These are phyloP conservation scores for Tanacetum coccineum DNA, from an alignment of 129 eudicot species.

Conservation along the genomic window DNA sequence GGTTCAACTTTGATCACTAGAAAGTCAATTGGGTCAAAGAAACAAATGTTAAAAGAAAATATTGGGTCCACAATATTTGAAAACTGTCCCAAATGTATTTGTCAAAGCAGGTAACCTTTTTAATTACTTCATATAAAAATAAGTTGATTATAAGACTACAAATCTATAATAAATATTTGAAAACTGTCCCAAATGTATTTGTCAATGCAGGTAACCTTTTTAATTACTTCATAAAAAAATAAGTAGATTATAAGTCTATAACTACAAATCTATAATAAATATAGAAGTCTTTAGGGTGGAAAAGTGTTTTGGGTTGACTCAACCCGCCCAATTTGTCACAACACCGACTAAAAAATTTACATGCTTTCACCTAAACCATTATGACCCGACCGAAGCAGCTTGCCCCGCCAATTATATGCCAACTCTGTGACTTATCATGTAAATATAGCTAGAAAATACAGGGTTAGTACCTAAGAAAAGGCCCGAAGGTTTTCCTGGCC, in stretches of 20 bases:
- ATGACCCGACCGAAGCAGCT: not conserved
- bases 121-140: not conserved
- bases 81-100: not conserved
- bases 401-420: not conserved
- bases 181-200: not conserved
- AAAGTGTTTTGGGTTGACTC: not conserved
- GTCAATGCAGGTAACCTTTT: not conserved
- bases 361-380: not conserved
- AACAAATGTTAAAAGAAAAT: not conserved
- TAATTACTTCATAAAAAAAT: too few relatives aligned
- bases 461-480: constrained; percentile 66
- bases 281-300: not conserved
- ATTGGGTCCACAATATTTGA: not conserved
- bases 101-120: not conserved
- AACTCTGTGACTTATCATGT: not conserved
- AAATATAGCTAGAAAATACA: not conserved
- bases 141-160: too few relatives aligned
- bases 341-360: not conserved
- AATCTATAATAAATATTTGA: not conserved
- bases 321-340: not conserved
- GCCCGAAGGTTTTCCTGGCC: constrained; percentile 89
- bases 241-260: too few relatives aligned
- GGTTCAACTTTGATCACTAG: not conserved
- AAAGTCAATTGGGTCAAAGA: not conserved
- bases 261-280: not conserved